Evolutionary conservation across 2,329 filamentous ascomycete genomes (phyloP).

Genomic region (Colletotrichum caudatum): DNA sequence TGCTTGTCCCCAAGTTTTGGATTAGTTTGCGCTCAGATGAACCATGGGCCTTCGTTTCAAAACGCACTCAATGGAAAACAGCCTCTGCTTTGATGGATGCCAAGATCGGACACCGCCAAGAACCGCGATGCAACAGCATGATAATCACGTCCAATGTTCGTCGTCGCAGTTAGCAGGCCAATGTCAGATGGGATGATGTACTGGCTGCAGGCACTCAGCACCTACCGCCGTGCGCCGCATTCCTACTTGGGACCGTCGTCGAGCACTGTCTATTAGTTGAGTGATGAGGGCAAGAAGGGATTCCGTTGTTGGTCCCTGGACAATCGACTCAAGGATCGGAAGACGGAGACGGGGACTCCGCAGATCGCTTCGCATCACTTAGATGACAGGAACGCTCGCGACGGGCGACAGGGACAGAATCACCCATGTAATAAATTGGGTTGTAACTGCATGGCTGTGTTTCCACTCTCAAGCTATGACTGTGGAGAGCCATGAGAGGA

Average conservation of each 20-base stretch:
- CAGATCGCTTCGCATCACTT: conserved; percentile 33
- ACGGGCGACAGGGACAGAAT: conserved; percentile 7
- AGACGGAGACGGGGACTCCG: conserved; percentile 31
- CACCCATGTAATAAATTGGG: background rate
- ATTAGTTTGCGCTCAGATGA: conserved; percentile 27
- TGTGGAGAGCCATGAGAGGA: conserved; percentile 26
- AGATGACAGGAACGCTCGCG: conserved; percentile 15
- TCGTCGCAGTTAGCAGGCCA: background rate
- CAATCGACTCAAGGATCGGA: conserved; percentile 25
- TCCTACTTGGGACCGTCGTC: background rate
- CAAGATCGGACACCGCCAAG: conserved; percentile 30
- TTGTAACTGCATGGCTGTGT: conserved; percentile 8
- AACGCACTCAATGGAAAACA: conserved; percentile 21
- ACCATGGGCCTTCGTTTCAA: conserved; percentile 31
- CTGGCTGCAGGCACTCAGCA: conserved; percentile 3
- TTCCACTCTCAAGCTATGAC: conserved; percentile 3
- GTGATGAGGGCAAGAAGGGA: conserved; percentile 16
- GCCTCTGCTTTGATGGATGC: conserved; percentile 30
- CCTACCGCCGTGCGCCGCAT: background rate
- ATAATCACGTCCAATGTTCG: background rate
- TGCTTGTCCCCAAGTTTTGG: conserved; percentile 10
- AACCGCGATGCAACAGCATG: background rate
- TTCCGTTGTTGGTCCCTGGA: conserved; percentile 8
- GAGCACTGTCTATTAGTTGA: conserved; percentile 7
- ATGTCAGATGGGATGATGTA: conserved; percentile 3